phyloP scores from a whole-genome alignment of 768 basidiomycete genomes.

The Jaapia argillacea region DNA sequence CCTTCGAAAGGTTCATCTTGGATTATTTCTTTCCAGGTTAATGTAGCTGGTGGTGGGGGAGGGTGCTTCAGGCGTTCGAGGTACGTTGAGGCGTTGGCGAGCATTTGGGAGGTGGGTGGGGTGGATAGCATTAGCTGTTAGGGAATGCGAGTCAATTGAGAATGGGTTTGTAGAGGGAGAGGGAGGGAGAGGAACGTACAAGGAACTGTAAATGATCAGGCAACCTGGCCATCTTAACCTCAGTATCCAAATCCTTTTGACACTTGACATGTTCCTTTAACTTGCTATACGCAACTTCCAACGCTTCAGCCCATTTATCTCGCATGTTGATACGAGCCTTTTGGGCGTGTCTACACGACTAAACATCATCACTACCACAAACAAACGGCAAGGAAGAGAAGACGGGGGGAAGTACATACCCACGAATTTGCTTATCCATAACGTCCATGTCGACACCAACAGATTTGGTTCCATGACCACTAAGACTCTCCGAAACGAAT shows the following conservation, averaged over 20 bases:
- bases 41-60: slow-evolving; percentile 20
- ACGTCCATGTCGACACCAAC: slow-evolving; percentile 47
- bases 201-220: slow-evolving; percentile 69
- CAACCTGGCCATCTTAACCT: slow-evolving; percentile 41
- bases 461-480: slow-evolving; percentile 35
- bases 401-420: slow-evolving; percentile 30
- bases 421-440: slow-evolving; percentile 41
- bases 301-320: slow-evolving; percentile 49
- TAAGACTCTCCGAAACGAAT: slow-evolving; percentile 50
- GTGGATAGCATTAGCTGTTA: slow-evolving; percentile 45
- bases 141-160: not conserved
- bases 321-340: slow-evolving; percentile 64
- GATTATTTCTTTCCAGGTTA: slow-evolving; percentile 76
- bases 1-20: slow-evolving; percentile 79
- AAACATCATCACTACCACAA: slow-evolving; percentile 3
- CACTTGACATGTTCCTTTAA: slow-evolving; percentile 41
- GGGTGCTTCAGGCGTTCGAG: slow-evolving; percentile 39
- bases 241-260: slow-evolving; percentile 52
- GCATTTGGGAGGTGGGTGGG: slow-evolving; percentile 38
- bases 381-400: not conserved
- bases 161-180: not conserved
- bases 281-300: slow-evolving; percentile 39
- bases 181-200: slow-evolving; percentile 26
- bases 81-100: slow-evolving; percentile 43
- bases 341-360: slow-evolving; percentile 36